Base-by-base conservation (phyloP, 768 basidiomycete species). In the Lactifluus piperatus region DNA sequence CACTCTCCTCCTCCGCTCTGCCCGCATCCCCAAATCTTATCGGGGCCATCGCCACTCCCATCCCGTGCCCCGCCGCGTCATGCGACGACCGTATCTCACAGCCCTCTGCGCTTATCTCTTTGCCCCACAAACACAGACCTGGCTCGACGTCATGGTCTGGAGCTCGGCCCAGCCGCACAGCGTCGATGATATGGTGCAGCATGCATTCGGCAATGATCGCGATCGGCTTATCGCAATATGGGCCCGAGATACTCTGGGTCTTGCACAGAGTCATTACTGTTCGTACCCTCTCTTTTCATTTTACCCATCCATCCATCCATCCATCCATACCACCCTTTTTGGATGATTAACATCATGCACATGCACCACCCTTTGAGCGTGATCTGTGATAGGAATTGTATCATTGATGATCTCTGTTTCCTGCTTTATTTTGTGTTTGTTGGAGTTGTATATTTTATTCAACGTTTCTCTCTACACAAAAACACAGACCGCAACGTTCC, bases 61-160 rank as follows among this genome's bases (percentile, higher is more conserved):
- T n/a, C 57, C 65, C 1, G 24, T 65, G 60, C 34, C 67, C 6
- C 78, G 80, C 8, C 57, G 70, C 1, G 75, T 78, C 7, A 73
- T 87, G 63, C 81, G 79, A 2, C 76, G 89, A 16, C 86, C 89
- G 0, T 92, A 84, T 69, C 75, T 91, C 64, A 57, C 71, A 5
- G 69, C 84, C 1, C 87, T 91, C 64, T 67, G 76, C 4, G 69
- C 76, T 3, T 91, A 86, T 66, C 70, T 91, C 2, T 83, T 89
- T 63, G 81, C 83, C 50, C 71, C 77, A 0, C 64, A 74, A 18
- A 88, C 84, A n/a, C 74, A 71, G 34, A 65, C 66, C 14, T 90
- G 88, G 86, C 76, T 91, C 20, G 87, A 91, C 58, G 83, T 86
- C 4, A 92, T 92, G 86, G 80, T 94, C 4, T 94, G 91, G 91